Evolutionary conservation across 176 grass and related monocot species (phyloP), one percentile per base, ranked within the genome.

Genomic region (Triticum monococcum): DNA sequence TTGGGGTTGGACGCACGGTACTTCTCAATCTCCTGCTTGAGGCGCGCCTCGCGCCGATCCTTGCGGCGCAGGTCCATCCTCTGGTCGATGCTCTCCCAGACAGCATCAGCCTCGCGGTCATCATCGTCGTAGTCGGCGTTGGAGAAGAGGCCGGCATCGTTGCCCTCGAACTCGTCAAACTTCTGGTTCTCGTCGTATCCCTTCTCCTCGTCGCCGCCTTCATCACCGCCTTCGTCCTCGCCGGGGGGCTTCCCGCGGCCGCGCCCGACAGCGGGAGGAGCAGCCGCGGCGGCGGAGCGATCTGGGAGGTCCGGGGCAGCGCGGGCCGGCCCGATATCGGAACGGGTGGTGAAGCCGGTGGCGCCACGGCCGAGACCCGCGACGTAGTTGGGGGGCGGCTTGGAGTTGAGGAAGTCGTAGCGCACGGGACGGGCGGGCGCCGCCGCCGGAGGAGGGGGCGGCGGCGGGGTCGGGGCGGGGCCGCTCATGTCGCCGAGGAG

Each of bases 1-100:
- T 98, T 98, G 72, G 95, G 95, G 93, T 98, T 98, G 20, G 95
- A 93, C 23, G 95, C 93, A 6, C 95, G 92, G 89, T 98, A 98
- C 85, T 95, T 98, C 87, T 98, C 93, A 11, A 98, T 98, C 87
- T 98, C 93, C 82, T 98, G 87, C 81, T 98, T 98, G 33, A 98
- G 85, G 35, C 95, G 85, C 9, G 95, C 95, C 77, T 98, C 95
- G 4, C 95, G 91, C n/a, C 95, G 78, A 50, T 98, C 95, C 89
- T 95, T 98, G 57, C 95, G 89, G 32, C 95, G 91, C 22, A 52
- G 93, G 79, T 98, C 95, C 95, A 98, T 98, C 75, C 91, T 86
- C 88, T 91, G 64, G 54, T 95, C 95, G 72, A 98, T 95, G 80
- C 89, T 90, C 79, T 98, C 95, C 95, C 95, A 98, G 61, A 98